Percentiles rank a stretch among this genome's conserved stretches.
These are phyloP conservation scores for Aspergillus sparsus DNA, from an alignment of 495 filamentous ascomycete genomes.

Conservation along the genomic window DNA sequence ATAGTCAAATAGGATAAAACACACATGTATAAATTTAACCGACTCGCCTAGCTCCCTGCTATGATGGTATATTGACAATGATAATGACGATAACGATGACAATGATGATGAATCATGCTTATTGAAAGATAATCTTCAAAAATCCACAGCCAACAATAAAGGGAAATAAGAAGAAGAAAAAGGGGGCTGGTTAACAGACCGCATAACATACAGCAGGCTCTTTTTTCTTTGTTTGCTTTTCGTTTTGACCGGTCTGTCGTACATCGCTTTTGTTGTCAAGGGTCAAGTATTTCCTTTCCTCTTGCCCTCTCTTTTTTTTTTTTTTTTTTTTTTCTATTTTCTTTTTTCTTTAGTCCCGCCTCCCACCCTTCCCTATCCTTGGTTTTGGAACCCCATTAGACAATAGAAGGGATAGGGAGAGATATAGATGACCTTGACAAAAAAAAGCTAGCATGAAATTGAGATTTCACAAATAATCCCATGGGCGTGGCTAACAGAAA, in stretches of 20 bases:
- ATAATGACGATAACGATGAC: conserved; percentile 30
- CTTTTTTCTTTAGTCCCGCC: no score
- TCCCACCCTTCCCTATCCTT: no score
- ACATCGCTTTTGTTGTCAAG: not conserved
- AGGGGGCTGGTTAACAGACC: conserved; percentile 2
- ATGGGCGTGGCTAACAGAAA: conserved; percentile 1
- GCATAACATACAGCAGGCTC: conserved; percentile 14
- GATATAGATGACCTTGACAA: no score
- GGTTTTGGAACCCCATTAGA: no score
- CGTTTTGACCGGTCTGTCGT: not conserved
- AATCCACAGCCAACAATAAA: conserved; percentile 21
- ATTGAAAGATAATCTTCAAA: conserved; percentile 26
- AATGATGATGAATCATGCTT: conserved; percentile 29
- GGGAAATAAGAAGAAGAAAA: conserved; percentile 11
- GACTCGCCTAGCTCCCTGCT: conserved; percentile 36
- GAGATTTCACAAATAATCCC: not conserved
- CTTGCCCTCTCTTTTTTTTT: no score
- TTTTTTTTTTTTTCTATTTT: no score
- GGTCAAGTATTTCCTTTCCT: no score
- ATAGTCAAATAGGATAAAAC: conserved; percentile 20
- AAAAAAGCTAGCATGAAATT: no score
- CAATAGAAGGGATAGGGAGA: no score
- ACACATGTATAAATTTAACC: conserved; percentile 26
- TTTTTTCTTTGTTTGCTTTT: conserved; percentile 2
- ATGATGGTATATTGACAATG: conserved; percentile 35